These are phyloP conservation scores for Pichia occidentalis DNA, from an alignment of 805 yeast species.

Conservation along the genomic window DNA sequence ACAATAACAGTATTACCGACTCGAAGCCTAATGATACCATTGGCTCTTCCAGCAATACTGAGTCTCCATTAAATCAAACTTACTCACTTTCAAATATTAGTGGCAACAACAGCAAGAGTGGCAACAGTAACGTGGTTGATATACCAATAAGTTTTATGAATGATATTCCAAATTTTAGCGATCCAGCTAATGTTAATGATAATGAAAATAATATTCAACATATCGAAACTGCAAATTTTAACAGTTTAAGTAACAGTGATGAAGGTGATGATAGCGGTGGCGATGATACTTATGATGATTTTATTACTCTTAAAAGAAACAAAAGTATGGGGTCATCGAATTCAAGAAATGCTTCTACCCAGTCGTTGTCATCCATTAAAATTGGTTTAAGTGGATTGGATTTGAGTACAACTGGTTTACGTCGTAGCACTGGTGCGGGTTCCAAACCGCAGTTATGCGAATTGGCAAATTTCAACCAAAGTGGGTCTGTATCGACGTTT, in stretches of 20 bases:
- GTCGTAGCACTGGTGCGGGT: conserved; percentile 25
- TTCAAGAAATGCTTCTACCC: conserved; percentile 7
- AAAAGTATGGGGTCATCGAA: conserved; percentile 19
- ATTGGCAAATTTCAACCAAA: conserved; percentile 12
- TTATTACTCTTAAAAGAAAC: conserved; percentile 12
- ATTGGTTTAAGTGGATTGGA: conserved; percentile 29
- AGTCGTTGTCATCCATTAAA: conserved; percentile 25
- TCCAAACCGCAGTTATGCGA: conserved; percentile 28
- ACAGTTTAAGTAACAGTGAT: background rate
- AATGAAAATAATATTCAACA: conserved; percentile 1
- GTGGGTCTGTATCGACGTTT: too few relatives aligned
- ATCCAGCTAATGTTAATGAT: background rate
- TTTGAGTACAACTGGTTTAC: conserved; percentile 24
- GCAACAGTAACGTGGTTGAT: conserved; percentile 3
- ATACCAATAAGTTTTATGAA: conserved; percentile 9
- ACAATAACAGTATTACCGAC: too few relatives aligned
- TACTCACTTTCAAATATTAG: background rate
- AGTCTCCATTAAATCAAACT: conserved; percentile 4
- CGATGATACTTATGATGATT: background rate
- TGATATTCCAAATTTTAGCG: conserved; percentile 3
- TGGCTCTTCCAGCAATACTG: conserved; percentile 11
- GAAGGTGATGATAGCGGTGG: background rate
- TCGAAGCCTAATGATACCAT: conserved; percentile 1
- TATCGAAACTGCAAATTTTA: conserved; percentile 2
- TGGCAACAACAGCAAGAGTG: background rate